These are phyloP conservation scores for Coniferiporia weirii DNA, from an alignment of 1,284 basidiomycete species.

Conservation along the genomic window DNA sequence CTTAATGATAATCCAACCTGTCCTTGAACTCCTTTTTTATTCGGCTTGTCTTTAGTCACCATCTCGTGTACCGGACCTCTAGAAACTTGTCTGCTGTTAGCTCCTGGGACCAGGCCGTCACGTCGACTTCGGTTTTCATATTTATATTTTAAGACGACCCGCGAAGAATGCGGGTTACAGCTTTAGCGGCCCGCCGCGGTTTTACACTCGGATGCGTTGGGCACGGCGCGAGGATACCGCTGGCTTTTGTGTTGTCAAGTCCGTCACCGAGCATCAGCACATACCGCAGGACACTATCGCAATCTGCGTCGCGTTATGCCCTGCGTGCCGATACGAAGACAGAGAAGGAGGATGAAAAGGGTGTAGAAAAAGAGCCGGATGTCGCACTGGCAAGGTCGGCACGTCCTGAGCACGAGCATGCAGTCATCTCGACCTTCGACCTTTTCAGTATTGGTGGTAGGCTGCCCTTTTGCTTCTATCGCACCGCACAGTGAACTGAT, in stretches of 20 bases:
- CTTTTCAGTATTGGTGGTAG: constrained; percentile 88
- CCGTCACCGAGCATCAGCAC: background rate
- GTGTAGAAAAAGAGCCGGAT: background rate
- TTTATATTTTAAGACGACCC: background rate
- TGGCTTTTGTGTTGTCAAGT: background rate
- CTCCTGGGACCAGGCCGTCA: background rate
- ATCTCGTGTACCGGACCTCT: too few species aligned
- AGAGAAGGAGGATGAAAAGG: background rate
- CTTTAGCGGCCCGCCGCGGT: background rate
- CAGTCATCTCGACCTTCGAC: constrained; percentile 91
- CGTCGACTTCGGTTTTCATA: background rate
- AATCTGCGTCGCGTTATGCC: background rate
- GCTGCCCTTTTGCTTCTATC: constrained; percentile 27
- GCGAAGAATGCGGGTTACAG: background rate
- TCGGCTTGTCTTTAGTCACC: too few species aligned
- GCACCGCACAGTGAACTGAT: constrained; percentile 14
- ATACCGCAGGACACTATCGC: background rate
- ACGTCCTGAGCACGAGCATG: constrained; percentile 62
- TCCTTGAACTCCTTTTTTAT: too few species aligned
- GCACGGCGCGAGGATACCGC: background rate
- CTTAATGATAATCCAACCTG: too few species aligned
- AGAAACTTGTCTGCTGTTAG: too few species aligned
- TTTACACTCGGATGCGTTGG: background rate
- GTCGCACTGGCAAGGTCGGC: background rate
- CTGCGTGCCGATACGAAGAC: background rate